These are phyloP conservation scores for Neodidymelliopsis sp. DNA, from an alignment of 2,329 filamentous ascomycete species.

Conservation along the genomic window DNA sequence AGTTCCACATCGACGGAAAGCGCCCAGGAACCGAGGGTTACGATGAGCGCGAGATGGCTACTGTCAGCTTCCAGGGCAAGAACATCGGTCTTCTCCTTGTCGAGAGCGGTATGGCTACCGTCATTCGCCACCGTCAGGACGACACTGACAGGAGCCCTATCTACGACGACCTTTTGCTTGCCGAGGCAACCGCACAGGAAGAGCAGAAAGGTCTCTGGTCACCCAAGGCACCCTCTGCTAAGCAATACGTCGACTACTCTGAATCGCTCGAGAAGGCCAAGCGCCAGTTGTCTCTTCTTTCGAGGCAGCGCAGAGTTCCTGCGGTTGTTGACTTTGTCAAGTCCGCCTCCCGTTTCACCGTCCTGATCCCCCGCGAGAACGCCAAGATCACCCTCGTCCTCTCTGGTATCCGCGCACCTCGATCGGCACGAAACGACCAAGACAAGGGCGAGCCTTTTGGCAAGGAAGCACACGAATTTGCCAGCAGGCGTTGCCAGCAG, in stretches of 20 bases:
- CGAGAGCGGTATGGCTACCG: conserved; percentile 91
- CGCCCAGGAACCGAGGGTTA: conserved; percentile 90
- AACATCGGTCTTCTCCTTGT: conserved; percentile 86
- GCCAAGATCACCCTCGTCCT: conserved; percentile 95
- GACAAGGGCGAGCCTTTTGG: conserved; percentile 93
- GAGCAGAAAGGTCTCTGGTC: conserved; percentile 96
- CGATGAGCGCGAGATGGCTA: conserved; percentile 93
- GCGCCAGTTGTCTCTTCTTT: conserved; percentile 85
- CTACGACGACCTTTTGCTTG: conserved; percentile 86
- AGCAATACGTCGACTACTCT: conserved; percentile 86
- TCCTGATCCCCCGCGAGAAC: conserved; percentile 90
- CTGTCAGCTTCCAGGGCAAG: conserved; percentile 81
- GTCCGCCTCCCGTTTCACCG: conserved; percentile 91
- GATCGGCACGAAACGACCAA: conserved; percentile 79
- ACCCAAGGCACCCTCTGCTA: conserved; percentile 82
- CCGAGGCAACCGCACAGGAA: conserved; percentile 81
- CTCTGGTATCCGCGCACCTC: conserved; percentile 88
- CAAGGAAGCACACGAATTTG: conserved; percentile 91
- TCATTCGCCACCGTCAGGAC: conserved; percentile 93
- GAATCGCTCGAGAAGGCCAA: conserved; percentile 95
- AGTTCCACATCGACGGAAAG: conserved; percentile 86
- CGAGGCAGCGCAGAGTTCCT: conserved; percentile 90
- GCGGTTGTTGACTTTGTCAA: conserved; percentile 97
- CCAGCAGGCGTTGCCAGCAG: conserved; percentile 87
- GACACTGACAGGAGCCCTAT: conserved; percentile 93